A percentile compares a stretch with the other conserved stretches of the same genome.
Conservation (phyloP, 495 filamentous ascomycete genomes). For the Pyronema omphalodes region DNA sequence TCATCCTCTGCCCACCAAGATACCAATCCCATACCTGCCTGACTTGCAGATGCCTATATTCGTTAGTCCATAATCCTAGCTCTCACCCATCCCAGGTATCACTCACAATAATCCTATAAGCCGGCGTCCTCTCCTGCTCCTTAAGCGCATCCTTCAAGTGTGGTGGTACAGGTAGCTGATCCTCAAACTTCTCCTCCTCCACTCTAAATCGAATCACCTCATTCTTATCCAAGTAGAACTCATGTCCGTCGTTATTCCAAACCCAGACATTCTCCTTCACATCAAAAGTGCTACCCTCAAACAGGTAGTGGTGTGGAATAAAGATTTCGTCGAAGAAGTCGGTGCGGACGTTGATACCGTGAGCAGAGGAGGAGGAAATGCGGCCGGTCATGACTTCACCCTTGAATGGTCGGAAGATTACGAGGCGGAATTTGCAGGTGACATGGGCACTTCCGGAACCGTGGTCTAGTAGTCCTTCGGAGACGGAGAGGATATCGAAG, state of each 20-base stretch:
- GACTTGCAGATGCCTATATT: constrained; percentile 18
- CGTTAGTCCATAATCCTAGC: neutral
- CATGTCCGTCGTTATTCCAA: constrained; percentile 53
- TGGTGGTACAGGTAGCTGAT: constrained; percentile 48
- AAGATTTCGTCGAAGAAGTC: constrained; percentile 87
- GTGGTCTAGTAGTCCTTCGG: constrained; percentile 83
- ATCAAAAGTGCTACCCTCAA: constrained; percentile 53
- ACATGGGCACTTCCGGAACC: constrained; percentile 78
- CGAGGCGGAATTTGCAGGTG: constrained; percentile 78
- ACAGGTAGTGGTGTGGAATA: constrained; percentile 50
- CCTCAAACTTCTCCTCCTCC: constrained; percentile 68
- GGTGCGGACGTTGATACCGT: constrained; percentile 68
- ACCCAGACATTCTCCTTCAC: constrained; percentile 58
- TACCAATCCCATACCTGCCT: constrained; percentile 22
- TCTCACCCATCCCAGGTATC: neutral
- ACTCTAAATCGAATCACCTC: constrained; percentile 75
- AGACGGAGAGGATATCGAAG: constrained; percentile 67
- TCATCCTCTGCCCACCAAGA: constrained; percentile 22
- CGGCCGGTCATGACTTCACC: constrained; percentile 69
- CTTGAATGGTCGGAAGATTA: constrained; percentile 92
- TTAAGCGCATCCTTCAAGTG: constrained; percentile 19
- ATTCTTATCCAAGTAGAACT: constrained; percentile 69
- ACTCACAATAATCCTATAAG: constrained; percentile 20
- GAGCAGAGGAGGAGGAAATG: constrained; percentile 48
- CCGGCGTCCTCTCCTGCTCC: constrained; percentile 21